Base-by-base conservation (phyloP, 1,284 basidiomycete species). In the Marasmius tenuissimus region DNA sequence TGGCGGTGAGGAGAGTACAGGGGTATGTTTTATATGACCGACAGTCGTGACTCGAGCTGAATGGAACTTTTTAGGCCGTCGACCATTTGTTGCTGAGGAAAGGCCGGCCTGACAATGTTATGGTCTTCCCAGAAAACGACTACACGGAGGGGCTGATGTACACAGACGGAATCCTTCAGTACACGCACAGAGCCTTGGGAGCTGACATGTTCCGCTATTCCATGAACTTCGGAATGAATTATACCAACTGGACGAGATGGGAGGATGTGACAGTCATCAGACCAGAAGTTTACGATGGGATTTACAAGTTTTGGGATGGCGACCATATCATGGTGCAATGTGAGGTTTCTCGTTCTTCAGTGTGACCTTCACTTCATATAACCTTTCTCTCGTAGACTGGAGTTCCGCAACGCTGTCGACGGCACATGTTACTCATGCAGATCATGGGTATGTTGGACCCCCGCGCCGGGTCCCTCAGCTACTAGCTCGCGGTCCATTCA, bases 201-300 rank as follows among this genome's bases (percentile, higher is more conserved):
- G 94, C 94, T n/a, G 93, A 96, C 66, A 86, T 78, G 79, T 89
- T 93, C 79, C 85, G 94, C 52, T 96, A 94, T 74, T 89, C 91
- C 9, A 85, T 86, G 77, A 89, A 96, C 77, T 96, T 91, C 69
- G 93, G 92, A n/a, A 81, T 85, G 73, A 90, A 85, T 66, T 96
- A 93, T 93, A 84, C 91, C 2, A 72, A 81, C 11, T 96, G 94
- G 94, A 75, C 76, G 39, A 77, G 78, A 48, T 96, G 90, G 85
- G 91, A 94, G 76, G 81, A 85, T 57, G 82, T 78, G n/a, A 88
- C 89, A 1, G 81, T 77, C 0, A 84, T 96, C 60, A 81, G 89
- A 61, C 72, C 84, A 11, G 76, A 74, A 11, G 63, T 84, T 14
- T 91, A 94, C 72, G 70, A 76, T 20, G 73, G 74, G 60, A 68